Percentiles rank a stretch among this genome's conserved stretches.
These are phyloP conservation scores for Nemania sp. DNA, from an alignment of 2,329 filamentous ascomycete genomes.

Conservation along the genomic window DNA sequence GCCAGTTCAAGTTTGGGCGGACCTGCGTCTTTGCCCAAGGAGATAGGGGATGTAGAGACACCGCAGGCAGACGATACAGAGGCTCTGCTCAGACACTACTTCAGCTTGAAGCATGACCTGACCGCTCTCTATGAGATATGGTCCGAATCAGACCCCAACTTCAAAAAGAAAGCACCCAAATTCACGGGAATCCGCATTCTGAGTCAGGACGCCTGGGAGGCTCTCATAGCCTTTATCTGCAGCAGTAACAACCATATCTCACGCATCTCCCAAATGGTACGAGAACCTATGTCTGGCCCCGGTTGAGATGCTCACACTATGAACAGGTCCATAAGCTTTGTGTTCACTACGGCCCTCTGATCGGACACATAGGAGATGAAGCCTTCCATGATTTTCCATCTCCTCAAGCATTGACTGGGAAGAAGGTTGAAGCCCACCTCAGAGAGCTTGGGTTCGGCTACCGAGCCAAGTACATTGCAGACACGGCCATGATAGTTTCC, in stretches of 20 bases:
- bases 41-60: conserved; percentile 30
- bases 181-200: conserved; percentile 93
- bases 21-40: conserved; percentile 43
- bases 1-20: conserved; percentile 37
- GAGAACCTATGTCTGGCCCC: neutral
- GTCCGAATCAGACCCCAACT: conserved; percentile 84
- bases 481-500: conserved; percentile 78
- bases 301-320: neutral
- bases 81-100: conserved; percentile 77
- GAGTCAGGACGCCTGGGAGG: conserved; percentile 95
- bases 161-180: conserved; percentile 80
- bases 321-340: conserved; percentile 81
- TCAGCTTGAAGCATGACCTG: conserved; percentile 82
- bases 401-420: conserved; percentile 71
- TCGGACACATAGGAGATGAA: conserved; percentile 71
- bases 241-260: conserved; percentile 99
- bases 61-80: conserved; percentile 71
- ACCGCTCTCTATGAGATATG: conserved; percentile 80
- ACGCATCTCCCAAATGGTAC: conserved; percentile 91
- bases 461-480: conserved; percentile 86
- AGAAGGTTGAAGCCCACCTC: conserved; percentile 78
- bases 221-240: conserved; percentile 92
- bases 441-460: conserved; percentile 91
- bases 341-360: conserved; percentile 76
- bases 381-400: conserved; percentile 86